Evolutionary conservation across 73 alveolate species (phyloP).

Genomic region (Paramecium bursaria): DNA sequence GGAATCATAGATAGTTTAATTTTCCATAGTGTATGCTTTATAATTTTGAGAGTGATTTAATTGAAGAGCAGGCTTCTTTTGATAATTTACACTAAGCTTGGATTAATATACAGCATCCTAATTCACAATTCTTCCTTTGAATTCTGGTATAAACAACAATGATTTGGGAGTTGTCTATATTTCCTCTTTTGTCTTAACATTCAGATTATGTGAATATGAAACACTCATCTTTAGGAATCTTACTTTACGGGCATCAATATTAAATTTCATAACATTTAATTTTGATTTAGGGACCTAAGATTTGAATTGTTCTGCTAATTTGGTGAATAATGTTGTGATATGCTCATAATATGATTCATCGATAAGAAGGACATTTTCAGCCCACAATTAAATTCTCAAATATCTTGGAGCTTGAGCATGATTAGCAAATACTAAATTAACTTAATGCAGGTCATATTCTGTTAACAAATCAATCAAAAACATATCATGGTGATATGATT

Average conservation of each 20-base stretch:
- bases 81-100: neutral
- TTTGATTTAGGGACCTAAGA: slow-evolving; percentile 6
- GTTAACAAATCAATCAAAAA: slow-evolving; percentile 16
- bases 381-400: neutral
- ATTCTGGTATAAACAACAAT: slow-evolving; percentile 33
- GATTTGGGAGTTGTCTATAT: neutral
- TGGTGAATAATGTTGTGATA: slow-evolving; percentile 2
- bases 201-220: slow-evolving; percentile 6
- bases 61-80: neutral
- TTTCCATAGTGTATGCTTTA: neutral
- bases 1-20: neutral
- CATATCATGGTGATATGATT: neutral
- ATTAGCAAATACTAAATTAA: slow-evolving; percentile 15
- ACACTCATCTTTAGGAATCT: neutral
- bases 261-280: slow-evolving; percentile 2
- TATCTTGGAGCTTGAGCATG: neutral
- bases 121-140: slow-evolving; percentile 39
- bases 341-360: slow-evolving; percentile 39
- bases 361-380: slow-evolving; percentile 10
- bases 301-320: slow-evolving; percentile 9
- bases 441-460: slow-evolving; percentile 9
- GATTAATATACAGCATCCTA: neutral
- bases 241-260: neutral
- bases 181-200: slow-evolving; percentile 17
- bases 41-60: neutral